Base-by-base conservation (phyloP, 129 eudicot genomes). In the Helichrysum umbraculigerum region DNA sequence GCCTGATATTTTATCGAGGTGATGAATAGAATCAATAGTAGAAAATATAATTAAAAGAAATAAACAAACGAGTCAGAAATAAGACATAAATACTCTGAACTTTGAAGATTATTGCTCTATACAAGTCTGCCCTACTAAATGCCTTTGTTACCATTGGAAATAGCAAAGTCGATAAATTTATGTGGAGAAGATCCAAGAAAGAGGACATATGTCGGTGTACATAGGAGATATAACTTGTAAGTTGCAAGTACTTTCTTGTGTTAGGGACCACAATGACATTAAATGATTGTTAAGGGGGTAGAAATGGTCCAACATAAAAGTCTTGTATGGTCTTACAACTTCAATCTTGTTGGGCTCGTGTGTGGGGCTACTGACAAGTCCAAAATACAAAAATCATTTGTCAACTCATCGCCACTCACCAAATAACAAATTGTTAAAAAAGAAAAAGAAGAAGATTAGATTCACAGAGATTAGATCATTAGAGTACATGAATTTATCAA, bases 231-330 rank as follows among this genome's bases (percentile, higher is more conserved):
- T 33, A 33, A 33, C 37, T 33, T 16, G 56, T 12, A 62, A 71
- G 28, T 25, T 25, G 28, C 28, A 25, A 25, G 72, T 52, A 78
- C 65, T 39, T 77, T 41, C 21, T 44, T 34, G 54, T 69, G 63
- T 70, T 21, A 62, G 58, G 78, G 78, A 72, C 78, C 83, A 79
- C 83, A 52, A 50, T 51, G 42, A 7, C 9, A 72, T 63, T 72
- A 50, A 12, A 34, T 71, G 66, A 34, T 70, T 47, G 54, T 41
- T 12, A 22, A 62, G 50, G 73, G 34, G 77, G 57, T 71, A 32
- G 21, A 78, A 71, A 62, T 44, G 77, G 77, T 70, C 72, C 77
- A 71, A 71, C 28, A 19, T 61, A 35, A 33, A 61, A 32, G 56
- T 61, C 29, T 71, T 78, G 72, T 78, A 30, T 30, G 37, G 68